Percentiles rank a stretch among this genome's conserved stretches.
Evolutionary conservation across 371 early-diverging fungal species (phyloP).

Genomic region (Smittium culicis): DNA sequence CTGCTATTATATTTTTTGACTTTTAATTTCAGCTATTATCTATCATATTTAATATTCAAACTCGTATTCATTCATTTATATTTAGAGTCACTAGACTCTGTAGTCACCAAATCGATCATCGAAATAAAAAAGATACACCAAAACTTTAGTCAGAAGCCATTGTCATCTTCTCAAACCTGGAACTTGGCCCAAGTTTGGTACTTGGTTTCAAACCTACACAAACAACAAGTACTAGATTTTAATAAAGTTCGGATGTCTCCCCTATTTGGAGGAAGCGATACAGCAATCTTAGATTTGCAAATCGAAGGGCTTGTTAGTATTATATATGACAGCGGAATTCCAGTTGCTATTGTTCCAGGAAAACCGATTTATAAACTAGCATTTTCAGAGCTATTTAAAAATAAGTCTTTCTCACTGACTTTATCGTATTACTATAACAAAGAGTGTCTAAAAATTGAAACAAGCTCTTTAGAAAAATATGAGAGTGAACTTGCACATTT

Average conservation of each 20-base stretch:
- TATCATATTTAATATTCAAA: too few species aligned
- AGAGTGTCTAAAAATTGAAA: slow-evolving; percentile 48
- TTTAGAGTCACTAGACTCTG: slow-evolving; percentile 60
- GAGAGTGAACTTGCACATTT: slow-evolving; percentile 46
- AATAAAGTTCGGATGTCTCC: slow-evolving; percentile 62
- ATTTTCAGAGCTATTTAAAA: slow-evolving; percentile 51
- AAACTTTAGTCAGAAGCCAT: slow-evolving; percentile 43
- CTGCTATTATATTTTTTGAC: too few species aligned
- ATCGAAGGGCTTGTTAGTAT: slow-evolving; percentile 11
- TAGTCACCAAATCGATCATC: slow-evolving; percentile 55
- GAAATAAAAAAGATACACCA: slow-evolving; percentile 78
- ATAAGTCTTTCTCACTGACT: slow-evolving; percentile 51
- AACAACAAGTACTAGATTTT: slow-evolving; percentile 39
- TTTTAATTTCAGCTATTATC: too few species aligned
- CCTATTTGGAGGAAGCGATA: slow-evolving; percentile 64
- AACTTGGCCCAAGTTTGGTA: slow-evolving; percentile 33
- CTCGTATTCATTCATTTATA: too few species aligned
- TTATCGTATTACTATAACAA: slow-evolving; percentile 65
- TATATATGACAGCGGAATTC: slow-evolving; percentile 15
- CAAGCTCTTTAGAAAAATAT: slow-evolving; percentile 45
- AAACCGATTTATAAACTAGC: slow-evolving; percentile 70
- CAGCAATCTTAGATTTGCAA: slow-evolving; percentile 66
- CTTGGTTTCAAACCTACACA: slow-evolving; percentile 24
- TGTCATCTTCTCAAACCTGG: slow-evolving; percentile 11
- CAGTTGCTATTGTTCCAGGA: slow-evolving; percentile 57